Percentiles rank a stretch among this genome's conserved stretches.
These are phyloP conservation scores for Aspergillus campestris DNA, from an alignment of 495 filamentous ascomycete species.

Conservation along the genomic window DNA sequence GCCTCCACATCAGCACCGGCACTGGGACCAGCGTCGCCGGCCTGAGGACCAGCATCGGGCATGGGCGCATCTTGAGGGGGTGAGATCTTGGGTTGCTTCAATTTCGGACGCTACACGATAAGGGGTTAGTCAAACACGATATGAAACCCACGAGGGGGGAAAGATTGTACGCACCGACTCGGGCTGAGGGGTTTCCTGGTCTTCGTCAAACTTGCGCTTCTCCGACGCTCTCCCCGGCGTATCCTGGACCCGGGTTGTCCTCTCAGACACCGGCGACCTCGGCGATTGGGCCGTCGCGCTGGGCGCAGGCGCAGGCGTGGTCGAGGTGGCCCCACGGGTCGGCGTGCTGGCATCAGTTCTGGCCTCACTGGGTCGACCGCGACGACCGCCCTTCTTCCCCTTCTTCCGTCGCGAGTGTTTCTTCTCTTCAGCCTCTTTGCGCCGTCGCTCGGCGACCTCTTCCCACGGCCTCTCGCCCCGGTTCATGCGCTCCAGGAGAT, in stretches of 20 bases:
- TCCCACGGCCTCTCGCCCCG: constrained; percentile 85
- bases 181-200: constrained; percentile 16
- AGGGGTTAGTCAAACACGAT: constrained; percentile 4
- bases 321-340: constrained; percentile 21
- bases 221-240: constrained; percentile 26
- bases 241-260: constrained; percentile 20
- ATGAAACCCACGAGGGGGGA: not conserved
- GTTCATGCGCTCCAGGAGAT: constrained; percentile 61
- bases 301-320: constrained; percentile 20
- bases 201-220: constrained; percentile 39
- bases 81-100: constrained; percentile 33
- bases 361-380: constrained; percentile 33
- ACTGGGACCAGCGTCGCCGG: too few relatives aligned
- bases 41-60: constrained; percentile 4
- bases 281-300: not conserved
- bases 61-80: constrained; percentile 13
- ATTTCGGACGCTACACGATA: constrained; percentile 26
- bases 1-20: too few relatives aligned
- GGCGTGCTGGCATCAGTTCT: constrained; percentile 27
- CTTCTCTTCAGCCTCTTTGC: constrained; percentile 42
- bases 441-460: constrained; percentile 47
- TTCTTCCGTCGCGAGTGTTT: constrained; percentile 37
- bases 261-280: constrained; percentile 22
- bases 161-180: constrained; percentile 23
- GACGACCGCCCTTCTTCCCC: constrained; percentile 37